phyloP scores from a whole-genome alignment of 495 filamentous ascomycete species.

The Xylaria acuta region DNA sequence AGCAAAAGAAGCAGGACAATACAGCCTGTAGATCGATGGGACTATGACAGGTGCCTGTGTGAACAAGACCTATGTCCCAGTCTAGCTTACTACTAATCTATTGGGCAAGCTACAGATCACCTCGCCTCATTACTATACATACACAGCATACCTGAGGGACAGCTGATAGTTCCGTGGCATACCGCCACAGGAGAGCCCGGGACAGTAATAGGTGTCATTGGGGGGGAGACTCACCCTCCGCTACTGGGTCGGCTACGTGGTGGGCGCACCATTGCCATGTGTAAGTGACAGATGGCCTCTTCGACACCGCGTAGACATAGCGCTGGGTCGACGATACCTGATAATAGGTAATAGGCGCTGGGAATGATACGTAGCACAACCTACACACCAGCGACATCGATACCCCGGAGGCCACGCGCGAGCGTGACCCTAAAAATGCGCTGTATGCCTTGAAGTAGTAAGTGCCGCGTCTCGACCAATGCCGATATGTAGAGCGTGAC shows the following conservation, averaged over 20 bases:
- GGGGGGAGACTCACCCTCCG: constrained; percentile 3
- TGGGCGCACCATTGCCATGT: constrained; percentile 9
- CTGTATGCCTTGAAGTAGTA: constrained; percentile 16
- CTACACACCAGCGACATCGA: neutral
- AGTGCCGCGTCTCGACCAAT: constrained; percentile 24
- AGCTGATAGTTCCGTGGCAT: constrained; percentile 8
- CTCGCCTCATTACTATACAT: constrained; percentile 19
- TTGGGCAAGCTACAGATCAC: constrained; percentile 2
- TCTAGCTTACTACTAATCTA: constrained; percentile 14
- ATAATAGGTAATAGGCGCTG: neutral
- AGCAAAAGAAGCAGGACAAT: constrained; percentile 6
- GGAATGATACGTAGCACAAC: constrained; percentile 21
- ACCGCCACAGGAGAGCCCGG: neutral
- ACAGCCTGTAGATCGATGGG: constrained; percentile 10
- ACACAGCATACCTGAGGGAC: neutral
- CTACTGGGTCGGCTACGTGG: constrained; percentile 11
- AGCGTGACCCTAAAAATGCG: neutral
- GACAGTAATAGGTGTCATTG: constrained; percentile 12
- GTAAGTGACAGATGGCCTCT: constrained; percentile 26
- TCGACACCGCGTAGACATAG: constrained; percentile 1
- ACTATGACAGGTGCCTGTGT: neutral
- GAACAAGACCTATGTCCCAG: neutral
- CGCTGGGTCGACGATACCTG: neutral
- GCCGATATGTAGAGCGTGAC: constrained; percentile 19
- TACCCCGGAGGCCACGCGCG: constrained; percentile 4